These are phyloP conservation scores for Viola odorata DNA, from an alignment of 345 rosid genomes.

Conservation along the genomic window DNA sequence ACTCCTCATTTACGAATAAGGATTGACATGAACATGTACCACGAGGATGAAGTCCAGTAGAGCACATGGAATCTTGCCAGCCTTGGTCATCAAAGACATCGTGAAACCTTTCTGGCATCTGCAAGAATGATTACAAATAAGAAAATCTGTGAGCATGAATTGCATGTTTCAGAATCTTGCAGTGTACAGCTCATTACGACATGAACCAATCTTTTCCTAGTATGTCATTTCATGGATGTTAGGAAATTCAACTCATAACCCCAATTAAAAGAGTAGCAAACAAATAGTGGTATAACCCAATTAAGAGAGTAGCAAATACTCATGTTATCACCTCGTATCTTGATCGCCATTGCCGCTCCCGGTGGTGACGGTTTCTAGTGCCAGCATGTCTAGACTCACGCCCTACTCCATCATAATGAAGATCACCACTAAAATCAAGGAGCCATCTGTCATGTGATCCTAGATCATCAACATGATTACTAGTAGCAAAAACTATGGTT, in stretches of 20 bases:
- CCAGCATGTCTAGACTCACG: conserved; percentile 12
- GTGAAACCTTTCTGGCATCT: conserved; percentile 17
- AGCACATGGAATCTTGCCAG: conserved; percentile 10
- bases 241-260: not conserved
- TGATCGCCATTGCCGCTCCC: conserved; percentile 14
- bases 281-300: too few species aligned
- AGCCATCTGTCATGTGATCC: conserved; percentile 26
- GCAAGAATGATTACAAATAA: not conserved
- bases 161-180: not conserved
- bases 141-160: not conserved
- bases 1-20: conserved; percentile 1
- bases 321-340: conserved; percentile 18
- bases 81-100: conserved; percentile 14
- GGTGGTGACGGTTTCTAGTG: conserved; percentile 1
- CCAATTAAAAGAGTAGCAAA: not conserved
- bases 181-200: not conserved
- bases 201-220: not conserved
- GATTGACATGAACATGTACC: conserved; percentile 19
- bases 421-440: conserved; percentile 22
- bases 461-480: conserved; percentile 21
- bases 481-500: conserved; percentile 12
- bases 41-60: conserved; percentile 13
- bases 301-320: not conserved
- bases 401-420: conserved; percentile 18
- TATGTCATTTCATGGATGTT: not conserved